Evolutionary conservation across 2,329 filamentous ascomycete species (phyloP).

Genomic region (Colletotrichum coccodes): DNA sequence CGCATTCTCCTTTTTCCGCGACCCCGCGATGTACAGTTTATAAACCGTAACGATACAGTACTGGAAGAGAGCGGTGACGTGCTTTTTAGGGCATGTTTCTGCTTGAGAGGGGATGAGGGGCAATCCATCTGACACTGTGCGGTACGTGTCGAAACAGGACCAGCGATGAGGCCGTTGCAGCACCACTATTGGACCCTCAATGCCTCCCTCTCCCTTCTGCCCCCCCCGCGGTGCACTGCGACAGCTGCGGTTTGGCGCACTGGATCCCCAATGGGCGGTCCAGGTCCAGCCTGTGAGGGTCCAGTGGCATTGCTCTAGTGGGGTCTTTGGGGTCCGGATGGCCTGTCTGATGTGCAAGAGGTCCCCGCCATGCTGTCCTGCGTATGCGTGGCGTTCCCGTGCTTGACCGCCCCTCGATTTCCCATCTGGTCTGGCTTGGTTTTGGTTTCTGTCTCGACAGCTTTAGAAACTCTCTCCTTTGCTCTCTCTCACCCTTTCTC

Average conservation of each 20-base stretch:
- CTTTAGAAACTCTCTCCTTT: slow-evolving; percentile 6
- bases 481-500: neutral
- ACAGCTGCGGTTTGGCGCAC: slow-evolving; percentile 8
- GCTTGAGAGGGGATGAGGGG: slow-evolving; percentile 21
- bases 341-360: slow-evolving; percentile 10
- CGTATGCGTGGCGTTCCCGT: slow-evolving; percentile 18
- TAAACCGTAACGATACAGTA: neutral
- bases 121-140: slow-evolving; percentile 24
- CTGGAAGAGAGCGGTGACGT: rapidly evolving
- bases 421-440: neutral
- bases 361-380: slow-evolving; percentile 8
- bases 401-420: slow-evolving; percentile 33
- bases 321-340: neutral
- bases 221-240: neutral
- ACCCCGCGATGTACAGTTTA: slow-evolving; percentile 20
- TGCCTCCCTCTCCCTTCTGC: neutral
- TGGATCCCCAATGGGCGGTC: neutral
- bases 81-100: neutral
- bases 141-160: neutral
- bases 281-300: slow-evolving; percentile 2
- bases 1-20: slow-evolving; percentile 27
- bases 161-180: neutral
- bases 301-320: slow-evolving; percentile 22
- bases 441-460: slow-evolving; percentile 16
- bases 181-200: slow-evolving; percentile 4